Percentiles rank a stretch among this genome's conserved stretches.
Conservation (phyloP, 192 early-diverging fungal species). For the Entomortierella chlamydospora region DNA sequence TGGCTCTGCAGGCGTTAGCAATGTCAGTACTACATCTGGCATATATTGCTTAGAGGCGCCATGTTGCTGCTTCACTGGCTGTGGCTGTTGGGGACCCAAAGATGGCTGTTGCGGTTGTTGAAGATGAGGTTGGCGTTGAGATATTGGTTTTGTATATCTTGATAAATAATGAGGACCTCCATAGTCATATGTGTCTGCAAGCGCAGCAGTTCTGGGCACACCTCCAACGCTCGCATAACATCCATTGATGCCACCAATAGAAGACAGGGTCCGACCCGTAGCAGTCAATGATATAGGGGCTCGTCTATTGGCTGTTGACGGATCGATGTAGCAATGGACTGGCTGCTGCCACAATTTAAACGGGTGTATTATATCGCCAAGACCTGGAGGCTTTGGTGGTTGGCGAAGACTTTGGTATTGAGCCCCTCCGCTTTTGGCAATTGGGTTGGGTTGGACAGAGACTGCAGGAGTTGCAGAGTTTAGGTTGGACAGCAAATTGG, state of each 20-base stretch:
- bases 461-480: neutral
- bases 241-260: slow-evolving; percentile 25
- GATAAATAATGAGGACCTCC: neutral
- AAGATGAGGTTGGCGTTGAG: no score
- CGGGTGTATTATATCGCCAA: neutral
- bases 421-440: neutral
- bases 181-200: neutral
- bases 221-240: slow-evolving; percentile 30
- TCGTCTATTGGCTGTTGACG: neutral
- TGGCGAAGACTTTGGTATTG: slow-evolving; percentile 25
- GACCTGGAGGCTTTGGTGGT: slow-evolving; percentile 19
- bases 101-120: neutral
- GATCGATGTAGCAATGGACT: neutral
- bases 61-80: neutral
- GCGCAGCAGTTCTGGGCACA: neutral
- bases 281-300: slow-evolving; percentile 11
- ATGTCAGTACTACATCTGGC: slow-evolving; percentile 41
- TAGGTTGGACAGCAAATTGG: neutral
- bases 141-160: neutral
- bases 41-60: slow-evolving; percentile 17
- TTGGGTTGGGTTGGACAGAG: neutral
- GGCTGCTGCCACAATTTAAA: slow-evolving; percentile 2
- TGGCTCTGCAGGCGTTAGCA: slow-evolving; percentile 31
- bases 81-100: neutral
- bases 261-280: slow-evolving; percentile 31